Evolutionary conservation across 768 basidiomycete species (phyloP), one percentile per base, ranked within the genome.

Genomic region (Suillus occidentalis): DNA sequence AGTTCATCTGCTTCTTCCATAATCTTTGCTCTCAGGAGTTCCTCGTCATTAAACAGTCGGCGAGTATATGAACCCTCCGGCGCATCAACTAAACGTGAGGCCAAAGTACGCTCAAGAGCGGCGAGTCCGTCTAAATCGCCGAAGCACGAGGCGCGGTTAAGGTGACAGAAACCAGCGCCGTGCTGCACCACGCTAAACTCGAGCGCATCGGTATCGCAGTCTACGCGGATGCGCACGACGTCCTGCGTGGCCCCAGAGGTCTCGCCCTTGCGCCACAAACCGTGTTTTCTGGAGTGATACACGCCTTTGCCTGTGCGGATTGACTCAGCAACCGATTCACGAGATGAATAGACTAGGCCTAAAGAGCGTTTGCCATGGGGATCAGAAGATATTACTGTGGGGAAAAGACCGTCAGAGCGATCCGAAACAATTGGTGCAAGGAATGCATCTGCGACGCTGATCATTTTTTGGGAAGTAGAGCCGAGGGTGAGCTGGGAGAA

Each of bases 1-100:
- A 99, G 84, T 76, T 99, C 97, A 70, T 97, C 93, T 0, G 97
- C 97, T 75, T 99, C 97, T 77, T 99, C 97, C 89, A 92, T 94
- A 68, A 99, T 95, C 82, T 99, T 99, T 60, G 95, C 90, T 55
- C 83, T 85, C 53, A 99, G 81, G n/a, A 99, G 83, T 55, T 83
- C 84, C 6, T 89, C 79, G 73, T 98, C 93, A 50, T 84, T 82
- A 78, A 99, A 97, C 34, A 99, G 79, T 61, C 94, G 82, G 60
- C 84, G 87, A 20, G 97, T 99, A 77, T 99, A 99, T 1, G 93
- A 95, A 6, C 95, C 95, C 69, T 89, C 89, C 0, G 95, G 95
- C 0, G 97, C 94, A 31, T 85, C 84, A 40, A 79, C 78, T 53
- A 92, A 79, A 49, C 97, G 86, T 2, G 89, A 85, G 63, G 82